Conservation (phyloP, 257 asterid genomes). For the Salvia hispanica region DNA sequence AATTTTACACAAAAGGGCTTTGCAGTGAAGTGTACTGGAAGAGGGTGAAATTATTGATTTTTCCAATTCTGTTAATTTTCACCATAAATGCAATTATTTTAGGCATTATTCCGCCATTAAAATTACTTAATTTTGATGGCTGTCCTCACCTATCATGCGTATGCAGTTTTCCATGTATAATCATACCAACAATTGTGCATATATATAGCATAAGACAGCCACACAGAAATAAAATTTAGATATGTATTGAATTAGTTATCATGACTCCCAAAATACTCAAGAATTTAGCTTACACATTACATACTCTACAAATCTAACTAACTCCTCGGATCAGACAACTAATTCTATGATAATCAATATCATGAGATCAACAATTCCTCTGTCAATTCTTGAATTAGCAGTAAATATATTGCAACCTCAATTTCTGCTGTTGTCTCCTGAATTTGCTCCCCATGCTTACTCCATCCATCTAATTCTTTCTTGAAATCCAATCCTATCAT, state of each 20-base stretch:
- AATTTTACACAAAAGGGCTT: not conserved
- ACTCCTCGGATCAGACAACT: slow-evolving; percentile 10
- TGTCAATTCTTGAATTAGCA: slow-evolving; percentile 48
- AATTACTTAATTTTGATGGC: not conserved
- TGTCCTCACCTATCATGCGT: slow-evolving; percentile 2
- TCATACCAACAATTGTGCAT: slow-evolving; percentile 5
- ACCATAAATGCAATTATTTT: no score
- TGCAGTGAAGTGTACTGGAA: not conserved
- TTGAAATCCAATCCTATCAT: slow-evolving; percentile 60
- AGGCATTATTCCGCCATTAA: no score
- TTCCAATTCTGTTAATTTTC: no score
- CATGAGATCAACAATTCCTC: slow-evolving; percentile 33
- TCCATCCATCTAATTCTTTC: slow-evolving; percentile 49
- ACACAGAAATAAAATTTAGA: slow-evolving; percentile 2
- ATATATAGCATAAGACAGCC: not conserved
- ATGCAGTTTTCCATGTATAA: slow-evolving; percentile 13
- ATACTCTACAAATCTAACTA: slow-evolving; percentile 24
- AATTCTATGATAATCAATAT: not conserved
- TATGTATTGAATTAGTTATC: slow-evolving; percentile 18
- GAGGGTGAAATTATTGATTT: no score
- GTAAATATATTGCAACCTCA: slow-evolving; percentile 43
- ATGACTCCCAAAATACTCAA: slow-evolving; percentile 21
- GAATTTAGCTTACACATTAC: slow-evolving; percentile 31
- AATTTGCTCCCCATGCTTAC: slow-evolving; percentile 37
- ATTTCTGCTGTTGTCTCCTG: slow-evolving; percentile 51